These are phyloP conservation scores for Rachicladosporium sp. DNA, from an alignment of 2,329 filamentous ascomycete genomes.

Conservation along the genomic window DNA sequence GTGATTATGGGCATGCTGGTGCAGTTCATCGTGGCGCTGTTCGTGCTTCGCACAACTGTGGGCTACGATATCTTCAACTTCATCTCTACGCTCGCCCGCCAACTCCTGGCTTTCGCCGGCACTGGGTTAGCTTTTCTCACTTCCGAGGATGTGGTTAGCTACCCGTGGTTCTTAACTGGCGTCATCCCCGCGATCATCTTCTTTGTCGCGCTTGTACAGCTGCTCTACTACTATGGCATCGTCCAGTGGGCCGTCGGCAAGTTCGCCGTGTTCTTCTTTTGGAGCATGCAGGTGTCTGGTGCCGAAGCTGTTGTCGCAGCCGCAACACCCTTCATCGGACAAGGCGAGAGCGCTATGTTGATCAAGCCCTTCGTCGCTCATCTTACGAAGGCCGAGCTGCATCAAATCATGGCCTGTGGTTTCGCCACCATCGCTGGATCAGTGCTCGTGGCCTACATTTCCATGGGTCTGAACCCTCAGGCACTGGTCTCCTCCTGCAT, in stretches of 20 bases:
- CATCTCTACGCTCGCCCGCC: constrained; percentile 61
- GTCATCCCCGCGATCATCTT: constrained; percentile 92
- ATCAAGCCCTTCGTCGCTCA: constrained; percentile 77
- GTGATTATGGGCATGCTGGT: constrained; percentile 78
- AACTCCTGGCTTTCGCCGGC: constrained; percentile 62
- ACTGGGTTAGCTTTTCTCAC: constrained; percentile 66
- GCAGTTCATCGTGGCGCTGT: constrained; percentile 79
- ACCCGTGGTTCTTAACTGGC: constrained; percentile 58
- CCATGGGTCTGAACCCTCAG: constrained; percentile 69
- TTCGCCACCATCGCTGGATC: constrained; percentile 88
- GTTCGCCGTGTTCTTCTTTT: constrained; percentile 85
- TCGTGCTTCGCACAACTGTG: constrained; percentile 67
- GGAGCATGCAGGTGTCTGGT: constrained; percentile 73
- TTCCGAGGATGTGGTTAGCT: constrained; percentile 28
- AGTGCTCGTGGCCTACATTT: constrained; percentile 75
- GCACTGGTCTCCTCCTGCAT: constrained; percentile 83
- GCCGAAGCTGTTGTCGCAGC: constrained; percentile 89
- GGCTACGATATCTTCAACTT: constrained; percentile 89
- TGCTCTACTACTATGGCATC: constrained; percentile 68
- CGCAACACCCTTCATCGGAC: constrained; percentile 85
- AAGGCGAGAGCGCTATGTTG: constrained; percentile 87
- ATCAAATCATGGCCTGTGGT: constrained; percentile 85
- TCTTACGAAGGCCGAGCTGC: constrained; percentile 75
- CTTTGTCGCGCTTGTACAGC: constrained; percentile 85
- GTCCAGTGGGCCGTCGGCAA: constrained; percentile 85